A percentile compares a stretch with the other conserved stretches of the same genome.
These are phyloP conservation scores for Theobroma grandiflorum DNA, from an alignment of 441 rosid species.

Conservation along the genomic window DNA sequence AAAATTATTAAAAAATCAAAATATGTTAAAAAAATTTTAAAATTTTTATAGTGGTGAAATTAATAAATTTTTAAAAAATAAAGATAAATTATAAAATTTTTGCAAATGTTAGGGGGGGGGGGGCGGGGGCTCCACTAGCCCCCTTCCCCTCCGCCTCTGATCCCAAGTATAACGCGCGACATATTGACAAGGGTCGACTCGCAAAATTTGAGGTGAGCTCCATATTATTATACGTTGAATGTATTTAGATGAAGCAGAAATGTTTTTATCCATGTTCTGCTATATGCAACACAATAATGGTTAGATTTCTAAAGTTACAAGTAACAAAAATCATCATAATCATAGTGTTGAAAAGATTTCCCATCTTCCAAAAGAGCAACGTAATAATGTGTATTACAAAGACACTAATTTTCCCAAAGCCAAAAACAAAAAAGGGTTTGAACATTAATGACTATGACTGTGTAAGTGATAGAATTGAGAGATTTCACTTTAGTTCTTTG, in stretches of 20 bases:
- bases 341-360: neutral
- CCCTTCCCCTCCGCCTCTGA: too few relatives aligned
- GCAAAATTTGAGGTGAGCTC: neutral
- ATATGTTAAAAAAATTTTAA: too few relatives aligned
- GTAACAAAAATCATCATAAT: slow-evolving; percentile 18
- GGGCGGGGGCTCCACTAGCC: too few relatives aligned
- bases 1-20: too few relatives aligned
- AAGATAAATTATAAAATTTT: too few relatives aligned
- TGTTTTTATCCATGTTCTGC: neutral
- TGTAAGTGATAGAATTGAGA: neutral
- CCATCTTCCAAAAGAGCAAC: slow-evolving; percentile 4
- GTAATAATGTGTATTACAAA: neutral
- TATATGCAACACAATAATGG: slow-evolving; percentile 8
- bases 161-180: neutral
- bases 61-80: too few relatives aligned
- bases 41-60: too few relatives aligned
- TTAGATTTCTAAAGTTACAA: slow-evolving; percentile 14
- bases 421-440: too few relatives aligned
- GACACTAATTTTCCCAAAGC: neutral
- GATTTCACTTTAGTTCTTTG: neutral
- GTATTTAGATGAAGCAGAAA: neutral
- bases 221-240: neutral
- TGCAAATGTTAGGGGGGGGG: too few relatives aligned
- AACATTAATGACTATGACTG: neutral
- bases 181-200: neutral